Evolutionary conservation across 169 alveolate species (phyloP), one percentile per base, ranked within the genome.

Genomic region (Eimeria tenella): DNA sequence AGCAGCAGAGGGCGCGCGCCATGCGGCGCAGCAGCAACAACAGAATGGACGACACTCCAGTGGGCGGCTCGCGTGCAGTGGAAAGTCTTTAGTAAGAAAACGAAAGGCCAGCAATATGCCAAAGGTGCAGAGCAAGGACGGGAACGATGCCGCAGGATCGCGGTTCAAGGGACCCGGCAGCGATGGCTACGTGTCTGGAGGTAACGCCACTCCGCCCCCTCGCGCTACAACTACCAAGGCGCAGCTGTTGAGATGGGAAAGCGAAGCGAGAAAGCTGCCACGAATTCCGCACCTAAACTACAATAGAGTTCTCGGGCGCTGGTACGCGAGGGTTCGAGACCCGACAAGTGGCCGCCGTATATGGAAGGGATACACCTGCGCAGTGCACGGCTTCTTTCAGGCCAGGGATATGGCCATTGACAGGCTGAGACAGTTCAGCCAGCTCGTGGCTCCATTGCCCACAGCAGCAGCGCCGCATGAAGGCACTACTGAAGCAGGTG

Each of bases 341-440:
- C 93, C 95, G 21, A 73, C 84, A 49, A 91, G 95, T 49, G 95
- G 95, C 9, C 84, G 87, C 62, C 90, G 95, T 4, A 68, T 91
- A n/a, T 91, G 95, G 95, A 91, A 91, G 49, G 95, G 95, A 23
- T 91, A 91, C 82, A 91, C 95, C 21, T 91, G 95, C 65, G 89
- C 93, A 91, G 87, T 91, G 8, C 95, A 91, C 63, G 95, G 95
- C 70, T 91, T 91, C 82, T 79, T 75, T 68, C 73, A 91, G 65
- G 95, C 95, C 58, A 23, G 95, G 10, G 95, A 91, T 10, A 91
- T 91, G 95, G 95, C 95, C 62, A 91, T 91, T 56, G 95, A 91
- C 58, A 77, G 95, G 50, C 15, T 91, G 63, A 25, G 95, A 75
- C 91, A 84, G 52, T 84, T 84, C 23, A 84, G 91, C 81, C 91